Base-by-base conservation (phyloP, 208 protist species). In the Leishmania guyanensis region DNA sequence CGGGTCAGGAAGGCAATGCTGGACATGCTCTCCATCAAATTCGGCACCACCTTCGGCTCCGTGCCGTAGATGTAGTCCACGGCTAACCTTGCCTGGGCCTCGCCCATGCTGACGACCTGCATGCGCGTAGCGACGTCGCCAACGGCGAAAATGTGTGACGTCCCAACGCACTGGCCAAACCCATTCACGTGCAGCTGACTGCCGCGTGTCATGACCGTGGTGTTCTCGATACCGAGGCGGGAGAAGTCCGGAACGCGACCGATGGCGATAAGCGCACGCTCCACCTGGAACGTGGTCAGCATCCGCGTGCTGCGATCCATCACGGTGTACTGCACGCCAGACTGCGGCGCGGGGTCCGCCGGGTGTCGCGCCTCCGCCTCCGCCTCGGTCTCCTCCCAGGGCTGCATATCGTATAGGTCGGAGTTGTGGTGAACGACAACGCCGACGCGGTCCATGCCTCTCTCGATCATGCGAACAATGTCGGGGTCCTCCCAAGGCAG, bases 261-360 rank as follows among this genome's bases (percentile, higher is more conserved):
- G 39, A 94, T 77, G 16, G 89, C 80, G 48, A 97, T 73, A 53
- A 97, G 89, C 12, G 92, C 93, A 3, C 89, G 86, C 36, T 97
- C 90, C 62, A 97, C 93, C n/a, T 94, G 75, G 68, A 86, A 90
- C 2, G 91, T 94, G 50, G 87, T 82, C 64, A 95, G 78, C 80
- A 88, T 66, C 53, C 84, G 75, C 12, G 91, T 93, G 33, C 81
- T 79, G 43, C 88, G 77, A 77, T 95, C 75, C 87, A 92, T 90
- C 56, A 96, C 87, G 51, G 91, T 95, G 86, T 96, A 94, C 87
- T 94, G 90, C 60, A 96, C 91, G n/a, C 88, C 91, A 20, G 69
- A 71, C 20, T 82, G 84, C 51, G 73, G 70, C 14, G 39, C 58
- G 10, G 76, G 60, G 72, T 85, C 82, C 5, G 73, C 77, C 48